Base-by-base conservation (phyloP, 345 rosid genomes). In the Euphorbia tirucalli region DNA sequence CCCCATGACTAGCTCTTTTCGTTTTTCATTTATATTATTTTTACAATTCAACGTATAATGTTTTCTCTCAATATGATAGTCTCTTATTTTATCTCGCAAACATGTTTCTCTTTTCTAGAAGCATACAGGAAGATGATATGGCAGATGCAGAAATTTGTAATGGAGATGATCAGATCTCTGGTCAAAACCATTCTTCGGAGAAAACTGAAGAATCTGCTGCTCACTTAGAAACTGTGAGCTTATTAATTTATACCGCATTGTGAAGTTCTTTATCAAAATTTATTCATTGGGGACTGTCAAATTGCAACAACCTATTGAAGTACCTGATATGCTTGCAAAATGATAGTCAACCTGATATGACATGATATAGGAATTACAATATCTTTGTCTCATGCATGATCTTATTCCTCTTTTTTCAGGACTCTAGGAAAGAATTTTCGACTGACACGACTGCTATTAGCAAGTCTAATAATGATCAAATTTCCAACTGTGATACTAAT, bases 81-180 rank as follows among this genome's bases (percentile, higher is more conserved):
- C 7, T 61, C 39, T 56, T 71, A 61, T 48, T 32, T 75, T 15
- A 28, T n/a, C 27, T 59, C 64, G 52, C 37, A 44, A 59, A 28
- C 56, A 5, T 41, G 14, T 27, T 15, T 16, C 15, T 7, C 70
- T 70, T 76, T 71, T 61, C 39, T 85, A 94, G 97, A 80, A 85
- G 86, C 75, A 77, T 83, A 75, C 79, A 85, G 43, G 87, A 89
- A 79, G 85, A 85, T 74, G 82, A 35, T 64, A 70, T 89, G 46
- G 81, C 77, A 44, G 89, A 78, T 83, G 75, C 80, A 56, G 95
- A 83, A 78, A 80, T 71, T 75, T 80, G 82, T 80, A 76, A 61
- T 75, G 87, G 85, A 77, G 93, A 88, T 66, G 81, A 78, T 75
- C 85, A 79, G 60, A 75, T 80, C 75, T 79, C 77, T 69, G 74